A percentile compares a stretch with the other conserved stretches of the same genome.
phyloP scores from a whole-genome alignment of 1,284 basidiomycete genomes.

The Phylloporus sp. region DNA sequence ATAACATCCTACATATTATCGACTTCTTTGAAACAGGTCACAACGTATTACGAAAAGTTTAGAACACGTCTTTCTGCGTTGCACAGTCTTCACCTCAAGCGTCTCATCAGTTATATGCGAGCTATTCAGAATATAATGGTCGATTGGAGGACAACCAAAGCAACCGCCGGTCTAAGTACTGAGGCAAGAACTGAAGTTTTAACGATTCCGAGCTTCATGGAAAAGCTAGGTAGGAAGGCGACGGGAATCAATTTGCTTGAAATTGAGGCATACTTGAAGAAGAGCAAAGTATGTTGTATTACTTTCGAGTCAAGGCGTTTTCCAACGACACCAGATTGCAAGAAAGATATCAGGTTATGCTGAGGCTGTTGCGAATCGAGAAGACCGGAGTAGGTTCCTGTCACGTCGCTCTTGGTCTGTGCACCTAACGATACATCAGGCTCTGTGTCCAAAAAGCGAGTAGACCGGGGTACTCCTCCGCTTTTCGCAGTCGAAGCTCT shows the following conservation, averaged over 20 bases:
- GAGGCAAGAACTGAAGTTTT: conserved; percentile 62
- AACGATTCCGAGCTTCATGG: conserved; percentile 70
- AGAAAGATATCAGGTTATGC: conserved; percentile 84
- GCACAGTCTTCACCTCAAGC: conserved; percentile 84
- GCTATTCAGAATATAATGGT: conserved; percentile 68
- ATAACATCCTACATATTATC: conserved; percentile 69
- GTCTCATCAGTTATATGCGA: conserved; percentile 77
- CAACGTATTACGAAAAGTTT: conserved; percentile 83
- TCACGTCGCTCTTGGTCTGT: not conserved
- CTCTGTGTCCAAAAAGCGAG: conserved; percentile 38
- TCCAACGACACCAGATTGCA: conserved; percentile 57
- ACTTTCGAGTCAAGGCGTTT: not conserved
- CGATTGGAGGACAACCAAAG: conserved; percentile 51
- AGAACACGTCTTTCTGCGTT: conserved; percentile 74
- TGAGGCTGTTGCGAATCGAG: conserved; percentile 66
- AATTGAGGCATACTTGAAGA: conserved; percentile 84
- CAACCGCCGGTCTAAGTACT: conserved; percentile 21
- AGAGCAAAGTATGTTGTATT: conserved; percentile 74
- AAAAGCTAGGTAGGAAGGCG: conserved; percentile 71
- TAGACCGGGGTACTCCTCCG: conserved; percentile 67
- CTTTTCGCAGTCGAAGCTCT: conserved; percentile 88
- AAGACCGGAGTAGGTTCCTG: conserved; percentile 44
- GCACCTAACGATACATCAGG: conserved; percentile 27
- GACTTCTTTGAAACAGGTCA: conserved; percentile 80
- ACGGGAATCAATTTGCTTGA: conserved; percentile 83